Conservation (phyloP, 2,329 filamentous ascomycete genomes). For the Fusarium pseudonygamai region DNA sequence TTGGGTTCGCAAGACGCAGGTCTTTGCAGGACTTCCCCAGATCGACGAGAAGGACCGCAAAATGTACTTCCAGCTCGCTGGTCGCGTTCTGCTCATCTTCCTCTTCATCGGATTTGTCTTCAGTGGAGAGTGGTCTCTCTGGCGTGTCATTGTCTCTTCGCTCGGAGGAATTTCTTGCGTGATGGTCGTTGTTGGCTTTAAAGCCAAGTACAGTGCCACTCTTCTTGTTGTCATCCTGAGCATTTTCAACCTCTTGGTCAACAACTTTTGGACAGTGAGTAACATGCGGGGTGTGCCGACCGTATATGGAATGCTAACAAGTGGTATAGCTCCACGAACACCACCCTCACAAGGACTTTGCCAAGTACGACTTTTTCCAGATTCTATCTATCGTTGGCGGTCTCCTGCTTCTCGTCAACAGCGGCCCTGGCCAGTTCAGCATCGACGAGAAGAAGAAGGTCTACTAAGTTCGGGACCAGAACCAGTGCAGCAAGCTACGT, state of each 20-base stretch:
- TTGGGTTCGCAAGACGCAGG: conserved; percentile 97
- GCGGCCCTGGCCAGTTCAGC: conserved; percentile 95
- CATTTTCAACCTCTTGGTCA: conserved; percentile 95
- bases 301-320: conserved; percentile 2
- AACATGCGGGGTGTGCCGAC: background rate
- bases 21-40: conserved; percentile 90
- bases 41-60: conserved; percentile 99
- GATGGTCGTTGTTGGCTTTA: conserved; percentile 99
- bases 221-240: conserved; percentile 95
- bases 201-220: conserved; percentile 98
- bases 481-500: conserved; percentile 3
- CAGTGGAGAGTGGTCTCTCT: conserved; percentile 90
- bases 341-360: conserved; percentile 99
- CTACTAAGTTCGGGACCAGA: conserved; percentile 67
- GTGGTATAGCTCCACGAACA: conserved; percentile 83
- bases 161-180: conserved; percentile 91
- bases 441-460: conserved; percentile 99
- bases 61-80: conserved; percentile 99
- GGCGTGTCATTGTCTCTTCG: conserved; percentile 84
- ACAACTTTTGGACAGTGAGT: conserved; percentile 99
- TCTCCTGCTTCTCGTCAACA: conserved; percentile 96
- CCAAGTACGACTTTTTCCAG: conserved; percentile 99
- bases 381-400: conserved; percentile 98
- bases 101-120: conserved; percentile 97
- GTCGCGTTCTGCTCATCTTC: conserved; percentile 95